These are phyloP conservation scores for Acmispon strigosus DNA, from an alignment of 306 rosid genomes.

Conservation along the genomic window DNA sequence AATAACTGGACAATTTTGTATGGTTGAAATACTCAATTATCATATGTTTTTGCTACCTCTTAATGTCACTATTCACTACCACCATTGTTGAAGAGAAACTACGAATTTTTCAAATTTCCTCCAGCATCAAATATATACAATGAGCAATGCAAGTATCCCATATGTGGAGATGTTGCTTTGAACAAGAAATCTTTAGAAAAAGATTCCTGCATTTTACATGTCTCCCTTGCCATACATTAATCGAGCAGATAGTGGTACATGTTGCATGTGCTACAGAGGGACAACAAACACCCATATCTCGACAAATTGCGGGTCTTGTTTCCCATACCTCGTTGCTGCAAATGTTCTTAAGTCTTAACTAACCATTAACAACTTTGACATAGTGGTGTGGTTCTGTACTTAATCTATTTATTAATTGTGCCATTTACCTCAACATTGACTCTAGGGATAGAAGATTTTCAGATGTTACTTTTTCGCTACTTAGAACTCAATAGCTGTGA, in stretches of 20 bases:
- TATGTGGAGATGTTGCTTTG: background rate
- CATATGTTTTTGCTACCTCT: background rate
- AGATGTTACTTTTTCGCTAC: background rate
- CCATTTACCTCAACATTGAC: background rate
- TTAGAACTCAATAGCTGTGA: background rate
- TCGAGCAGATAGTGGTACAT: background rate
- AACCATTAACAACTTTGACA: background rate
- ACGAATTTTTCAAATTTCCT: too few relatives aligned
- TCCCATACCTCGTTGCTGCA: background rate
- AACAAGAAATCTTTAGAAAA: background rate
- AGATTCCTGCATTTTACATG: background rate
- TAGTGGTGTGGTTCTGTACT: background rate
- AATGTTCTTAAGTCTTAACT: background rate
- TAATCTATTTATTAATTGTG: background rate
- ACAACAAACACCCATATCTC: background rate
- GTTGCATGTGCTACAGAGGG: background rate
- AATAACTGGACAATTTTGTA: background rate
- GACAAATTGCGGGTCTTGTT: background rate
- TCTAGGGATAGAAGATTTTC: background rate
- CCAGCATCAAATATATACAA: too few relatives aligned
- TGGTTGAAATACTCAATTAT: background rate
- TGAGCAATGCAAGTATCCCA: background rate
- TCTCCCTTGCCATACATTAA: background rate
- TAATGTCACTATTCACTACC: too few relatives aligned
- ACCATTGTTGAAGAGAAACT: too few relatives aligned